phyloP scores from a whole-genome alignment of 1,139 yeast species.

The Yamadazyma triangularis region DNA sequence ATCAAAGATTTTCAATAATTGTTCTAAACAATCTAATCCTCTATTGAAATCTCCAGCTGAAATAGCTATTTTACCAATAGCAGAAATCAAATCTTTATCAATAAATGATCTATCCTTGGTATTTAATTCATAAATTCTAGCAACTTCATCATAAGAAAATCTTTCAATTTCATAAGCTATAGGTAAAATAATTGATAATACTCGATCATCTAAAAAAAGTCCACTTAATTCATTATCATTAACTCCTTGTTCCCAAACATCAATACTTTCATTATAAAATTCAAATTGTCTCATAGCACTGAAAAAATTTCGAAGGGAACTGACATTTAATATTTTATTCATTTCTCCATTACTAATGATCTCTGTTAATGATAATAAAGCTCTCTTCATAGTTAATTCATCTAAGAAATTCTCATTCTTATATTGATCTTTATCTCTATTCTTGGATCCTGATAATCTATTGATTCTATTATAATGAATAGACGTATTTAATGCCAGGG shows the following conservation, averaged over 20 bases:
- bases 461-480: conserved; percentile 27
- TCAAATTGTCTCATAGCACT: conserved; percentile 35
- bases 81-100: conserved; percentile 25
- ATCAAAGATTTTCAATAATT: conserved; percentile 28
- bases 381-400: conserved; percentile 28
- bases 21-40: conserved; percentile 39
- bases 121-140: conserved; percentile 34
- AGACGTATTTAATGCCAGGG: conserved; percentile 23
- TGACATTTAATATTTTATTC: conserved; percentile 18
- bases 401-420: conserved; percentile 21
- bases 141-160: conserved; percentile 54
- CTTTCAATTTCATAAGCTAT: conserved; percentile 60
- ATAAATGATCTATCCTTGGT: conserved; percentile 17
- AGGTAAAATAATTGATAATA: conserved; percentile 70
- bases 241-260: conserved; percentile 43
- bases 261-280: conserved; percentile 30
- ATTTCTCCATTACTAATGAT: conserved; percentile 30
- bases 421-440: conserved; percentile 39
- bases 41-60: conserved; percentile 35
- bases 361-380: conserved; percentile 32
- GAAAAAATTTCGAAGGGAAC: conserved; percentile 19
- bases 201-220: conserved; percentile 45
- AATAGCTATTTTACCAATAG: conserved; percentile 41
- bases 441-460: conserved; percentile 28
- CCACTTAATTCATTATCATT: conserved; percentile 25